phyloP scores from a whole-genome alignment of 768 basidiomycete species.

The Cystobasidium onofrii region DNA sequence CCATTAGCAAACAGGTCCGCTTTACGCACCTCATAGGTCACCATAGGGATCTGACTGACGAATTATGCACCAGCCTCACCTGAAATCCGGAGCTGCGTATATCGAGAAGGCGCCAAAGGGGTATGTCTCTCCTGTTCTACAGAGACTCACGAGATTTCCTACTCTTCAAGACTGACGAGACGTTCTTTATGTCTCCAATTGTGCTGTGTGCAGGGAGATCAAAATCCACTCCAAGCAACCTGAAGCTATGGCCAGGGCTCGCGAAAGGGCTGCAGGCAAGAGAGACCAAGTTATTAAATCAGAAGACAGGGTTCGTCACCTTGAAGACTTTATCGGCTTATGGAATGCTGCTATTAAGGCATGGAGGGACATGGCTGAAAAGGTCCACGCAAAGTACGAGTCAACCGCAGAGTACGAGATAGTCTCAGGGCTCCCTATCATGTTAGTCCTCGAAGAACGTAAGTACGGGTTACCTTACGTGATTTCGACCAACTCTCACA shows the following conservation, averaged over 20 bases:
- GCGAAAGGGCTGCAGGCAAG: not conserved
- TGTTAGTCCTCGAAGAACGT: not conserved
- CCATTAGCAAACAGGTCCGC: not conserved
- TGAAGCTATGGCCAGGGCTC: not conserved
- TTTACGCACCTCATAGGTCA: too few species aligned
- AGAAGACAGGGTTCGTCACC: not conserved
- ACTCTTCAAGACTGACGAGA: too few species aligned
- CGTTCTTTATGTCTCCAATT: too few species aligned
- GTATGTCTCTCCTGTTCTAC: not conserved
- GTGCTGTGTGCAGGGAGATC: not conserved
- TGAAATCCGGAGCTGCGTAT: conserved; percentile 35
- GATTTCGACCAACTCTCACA: not conserved
- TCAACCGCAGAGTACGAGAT: conserved; percentile 22
- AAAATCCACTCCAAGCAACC: not conserved
- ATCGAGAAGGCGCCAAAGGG: conserved; percentile 18
- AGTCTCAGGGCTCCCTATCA: not conserved
- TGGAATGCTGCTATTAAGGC: not conserved
- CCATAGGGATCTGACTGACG: too few species aligned
- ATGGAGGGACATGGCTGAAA: conserved; percentile 21
- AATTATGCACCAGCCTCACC: too few species aligned
- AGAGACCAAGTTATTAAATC: not conserved
- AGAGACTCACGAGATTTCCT: not conserved
- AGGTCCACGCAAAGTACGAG: conserved; percentile 28
- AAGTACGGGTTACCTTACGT: not conserved
- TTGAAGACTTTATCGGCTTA: conserved; percentile 13